A percentile compares a stretch with the other conserved stretches of the same genome.
Conservation (phyloP, 768 basidiomycete species). For the Mrakia blollopis region DNA sequence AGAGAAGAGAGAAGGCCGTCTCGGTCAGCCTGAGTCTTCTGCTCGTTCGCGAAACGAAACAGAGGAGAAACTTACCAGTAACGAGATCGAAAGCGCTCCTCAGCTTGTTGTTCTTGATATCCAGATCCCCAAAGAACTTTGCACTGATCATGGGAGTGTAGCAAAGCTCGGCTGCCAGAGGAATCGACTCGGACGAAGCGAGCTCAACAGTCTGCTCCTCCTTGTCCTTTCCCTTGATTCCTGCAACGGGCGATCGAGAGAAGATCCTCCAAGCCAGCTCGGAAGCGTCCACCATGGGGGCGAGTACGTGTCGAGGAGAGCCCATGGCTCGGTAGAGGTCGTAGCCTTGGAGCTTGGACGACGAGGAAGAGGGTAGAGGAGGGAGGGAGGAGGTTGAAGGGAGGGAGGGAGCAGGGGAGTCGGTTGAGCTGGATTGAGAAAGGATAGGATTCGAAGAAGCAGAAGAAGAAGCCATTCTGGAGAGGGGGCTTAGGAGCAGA, state of each 20-base stretch:
- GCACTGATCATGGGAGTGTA: conserved; percentile 99
- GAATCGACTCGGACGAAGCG: not conserved
- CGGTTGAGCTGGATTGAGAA: not conserved
- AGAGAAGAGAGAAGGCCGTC: conserved; percentile 28
- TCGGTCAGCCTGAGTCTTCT: not conserved
- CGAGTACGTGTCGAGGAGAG: conserved; percentile 82
- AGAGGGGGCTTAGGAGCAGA: not conserved
- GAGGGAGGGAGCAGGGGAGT: not conserved
- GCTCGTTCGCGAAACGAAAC: not conserved
- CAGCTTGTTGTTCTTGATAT: conserved; percentile 49
- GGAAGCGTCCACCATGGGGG: conserved; percentile 83
- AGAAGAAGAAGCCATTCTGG: not conserved
- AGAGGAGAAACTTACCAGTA: not conserved
- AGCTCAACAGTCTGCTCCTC: conserved; percentile 9
- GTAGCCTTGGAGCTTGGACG: conserved; percentile 56
- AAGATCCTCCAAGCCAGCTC: conserved; percentile 37
- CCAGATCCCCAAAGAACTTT: conserved; percentile 50
- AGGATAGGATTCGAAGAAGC: not conserved
- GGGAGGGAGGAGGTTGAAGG: not conserved
- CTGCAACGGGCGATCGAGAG: conserved; percentile 24
- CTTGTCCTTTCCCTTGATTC: conserved; percentile 22
- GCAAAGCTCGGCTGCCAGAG: conserved; percentile 55
- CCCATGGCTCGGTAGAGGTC: conserved; percentile 77
- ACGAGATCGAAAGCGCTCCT: conserved; percentile 7
- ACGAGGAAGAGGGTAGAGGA: not conserved